Evolutionary conservation across 2,329 filamentous ascomycete species (phyloP).

Genomic region (Epichloe elymi): DNA sequence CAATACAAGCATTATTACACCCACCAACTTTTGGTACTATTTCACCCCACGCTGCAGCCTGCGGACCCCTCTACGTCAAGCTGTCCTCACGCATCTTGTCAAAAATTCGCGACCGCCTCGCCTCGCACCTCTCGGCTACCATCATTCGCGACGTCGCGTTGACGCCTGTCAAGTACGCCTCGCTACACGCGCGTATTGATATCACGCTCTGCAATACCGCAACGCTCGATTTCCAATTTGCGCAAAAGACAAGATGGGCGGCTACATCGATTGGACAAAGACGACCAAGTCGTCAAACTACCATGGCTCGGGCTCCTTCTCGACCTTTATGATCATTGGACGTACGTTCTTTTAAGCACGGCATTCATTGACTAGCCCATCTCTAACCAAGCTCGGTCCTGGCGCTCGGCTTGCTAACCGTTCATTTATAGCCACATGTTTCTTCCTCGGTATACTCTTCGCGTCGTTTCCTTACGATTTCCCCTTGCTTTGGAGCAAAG

Average conservation of each 20-base stretch:
- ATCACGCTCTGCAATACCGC: background rate
- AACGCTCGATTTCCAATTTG: background rate
- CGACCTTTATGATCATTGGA: constrained; percentile 92
- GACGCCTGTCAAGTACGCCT: background rate
- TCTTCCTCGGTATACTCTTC: constrained; percentile 98
- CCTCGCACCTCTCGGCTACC: background rate
- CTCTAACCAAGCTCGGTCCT: background rate
- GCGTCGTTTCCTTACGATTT: constrained; percentile 93
- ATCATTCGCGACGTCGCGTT: background rate
- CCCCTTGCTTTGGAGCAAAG: constrained; percentile 69
- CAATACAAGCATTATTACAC: too few relatives aligned
- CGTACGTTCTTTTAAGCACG: constrained; percentile 45
- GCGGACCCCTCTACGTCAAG: background rate
- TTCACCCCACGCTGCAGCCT: background rate
- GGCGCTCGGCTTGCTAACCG: background rate
- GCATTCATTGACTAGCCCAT: constrained; percentile 2
- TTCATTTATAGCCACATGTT: constrained; percentile 59
- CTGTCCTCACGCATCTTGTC: background rate
- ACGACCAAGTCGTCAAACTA: constrained; percentile 44
- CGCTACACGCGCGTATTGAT: background rate
- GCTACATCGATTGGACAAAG: constrained; percentile 41
- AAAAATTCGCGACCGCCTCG: background rate
- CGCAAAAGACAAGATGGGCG: constrained; percentile 14
- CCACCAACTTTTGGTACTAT: too few relatives aligned
- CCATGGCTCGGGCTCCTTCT: constrained; percentile 59